Base-by-base conservation (phyloP, 1,284 basidiomycete genomes). In the Ganoderma multipileum region DNA sequence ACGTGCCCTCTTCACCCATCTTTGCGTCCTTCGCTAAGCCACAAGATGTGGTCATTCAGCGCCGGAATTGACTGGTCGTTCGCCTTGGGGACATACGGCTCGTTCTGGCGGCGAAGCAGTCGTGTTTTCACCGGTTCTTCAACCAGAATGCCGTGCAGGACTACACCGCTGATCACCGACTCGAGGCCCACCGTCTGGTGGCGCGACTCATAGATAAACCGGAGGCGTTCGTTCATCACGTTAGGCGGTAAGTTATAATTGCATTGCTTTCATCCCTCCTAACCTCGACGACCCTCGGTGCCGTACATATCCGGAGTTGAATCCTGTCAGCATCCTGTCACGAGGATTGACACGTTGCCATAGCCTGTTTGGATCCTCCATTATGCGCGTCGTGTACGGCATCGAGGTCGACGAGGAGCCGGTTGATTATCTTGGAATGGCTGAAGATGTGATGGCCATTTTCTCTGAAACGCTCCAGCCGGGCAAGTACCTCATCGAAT, bases 311-410 rank as follows among this genome's bases (percentile, higher is more conserved):
- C n/a, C n/a, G n/a, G n/a, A n/a, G n/a, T n/a, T n/a, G n/a, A n/a
- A n/a, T n/a, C n/a, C n/a, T n/a, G n/a, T n/a, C n/a, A n/a, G 3
- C 23, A 28, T 7, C 20, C 33, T 47, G 38, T 18, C 36, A 23
- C 42, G 52, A 8, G 52, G 14, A 23, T 28, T 55, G 28, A 55
- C 28, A 14, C 28, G 6, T 55, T 28, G 16, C 28, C 8, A 12
- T 33, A 82, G 81, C 54, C 69, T 72, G 50, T 74, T 75, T 60
- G 78, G 74, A 8, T 78, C 78, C 9, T 73, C 79, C 18, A 78
- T 77, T 52, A 75, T 79, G 70, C 72, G 69, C 30, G 72, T 82
- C 38, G 68, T 77, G 2, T 76, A 82, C 68, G 81, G 81, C n/a
- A 76, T 81, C 57, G 70, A 76, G 41, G 73, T 76, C 11, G 64